Base-by-base conservation (phyloP, 2,329 filamentous ascomycete genomes). In the Penicillium sp. region DNA sequence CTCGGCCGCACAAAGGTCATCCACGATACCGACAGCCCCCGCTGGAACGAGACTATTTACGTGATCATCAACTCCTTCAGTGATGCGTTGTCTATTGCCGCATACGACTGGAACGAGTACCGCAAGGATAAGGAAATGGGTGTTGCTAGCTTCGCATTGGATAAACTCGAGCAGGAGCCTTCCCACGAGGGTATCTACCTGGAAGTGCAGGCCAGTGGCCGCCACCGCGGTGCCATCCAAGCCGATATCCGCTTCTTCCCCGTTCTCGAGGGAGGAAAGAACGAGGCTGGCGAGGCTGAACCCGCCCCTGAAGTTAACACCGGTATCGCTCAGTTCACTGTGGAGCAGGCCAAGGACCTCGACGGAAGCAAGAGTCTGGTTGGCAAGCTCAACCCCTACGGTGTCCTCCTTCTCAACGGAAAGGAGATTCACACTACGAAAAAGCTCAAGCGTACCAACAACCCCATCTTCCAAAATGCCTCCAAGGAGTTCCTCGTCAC, bases 31-130 rank as follows among this genome's bases (percentile, higher is more conserved):
- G 79, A 87, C 48, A 95, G 91, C 68, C 94, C 94, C 7, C 85
- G 88, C 66, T 99, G 94, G 94, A 95, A 94, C 68, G 93, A 99
- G 76, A 99, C 94, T 0, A 86, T 97, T 69, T 97, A 97, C 71
- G 85, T 97, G 65, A 94, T 99, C 61, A 82, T 99, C 62, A 96
- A 91, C 1, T 96, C 91, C 4, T 88, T 96, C 70, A 89, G 89
- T 56, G 94, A 99, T 70, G 83, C 88, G 28, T 80, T 99, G 53
- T 94, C 93, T 22, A 82, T 99, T 53, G 85, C 89, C 53, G 73
- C 96, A 30, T 96, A 87, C 67, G 94, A 99, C 73, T 97, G 88
- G 82, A 99, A 99, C 67, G 94, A 97, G 55, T 89, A 89, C 74
- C 87, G 94, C 62, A 99, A 97, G 77, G 92, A 97, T 77, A 97